Conservation (phyloP, 2,329 filamentous ascomycete species). For the Exophiala spinifera region DNA sequence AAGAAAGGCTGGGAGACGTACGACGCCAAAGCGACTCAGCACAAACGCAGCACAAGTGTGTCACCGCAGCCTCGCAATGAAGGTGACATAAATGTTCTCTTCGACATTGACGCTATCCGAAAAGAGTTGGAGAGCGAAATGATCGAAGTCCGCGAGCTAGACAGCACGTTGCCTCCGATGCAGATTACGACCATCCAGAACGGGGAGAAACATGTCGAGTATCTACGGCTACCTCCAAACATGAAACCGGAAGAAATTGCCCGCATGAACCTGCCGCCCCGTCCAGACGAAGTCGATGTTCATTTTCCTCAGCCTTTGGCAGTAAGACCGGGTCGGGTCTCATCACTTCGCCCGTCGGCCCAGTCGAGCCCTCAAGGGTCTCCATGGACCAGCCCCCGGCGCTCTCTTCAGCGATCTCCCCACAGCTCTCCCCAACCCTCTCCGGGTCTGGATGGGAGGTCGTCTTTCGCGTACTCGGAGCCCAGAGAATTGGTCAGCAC, state of each 20-base stretch:
- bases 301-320: constrained; percentile 14
- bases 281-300: constrained; percentile 29
- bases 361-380: constrained; percentile 14
- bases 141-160: constrained; percentile 72
- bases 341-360: constrained; percentile 15
- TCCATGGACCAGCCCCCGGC: constrained; percentile 16
- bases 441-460: constrained; percentile 1
- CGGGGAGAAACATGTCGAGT: constrained; percentile 28
- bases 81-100: constrained; percentile 62
- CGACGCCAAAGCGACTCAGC: constrained; percentile 54
- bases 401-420: constrained; percentile 17
- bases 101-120: constrained; percentile 92
- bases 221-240: constrained; percentile 25
- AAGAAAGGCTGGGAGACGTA: constrained; percentile 93
- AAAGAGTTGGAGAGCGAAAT: constrained; percentile 74
- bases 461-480: constrained; percentile 9
- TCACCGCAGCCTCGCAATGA: constrained; percentile 41
- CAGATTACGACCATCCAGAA: constrained; percentile 54
- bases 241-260: constrained; percentile 26
- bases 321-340: constrained; percentile 8
- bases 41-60: constrained; percentile 12
- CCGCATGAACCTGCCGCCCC: constrained; percentile 27
- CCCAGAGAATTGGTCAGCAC: constrained; percentile 28
- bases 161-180: constrained; percentile 87
- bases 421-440: constrained; percentile 5